Conservation (phyloP, 2,329 filamentous ascomycete species). For the Alternaria sp. region DNA sequence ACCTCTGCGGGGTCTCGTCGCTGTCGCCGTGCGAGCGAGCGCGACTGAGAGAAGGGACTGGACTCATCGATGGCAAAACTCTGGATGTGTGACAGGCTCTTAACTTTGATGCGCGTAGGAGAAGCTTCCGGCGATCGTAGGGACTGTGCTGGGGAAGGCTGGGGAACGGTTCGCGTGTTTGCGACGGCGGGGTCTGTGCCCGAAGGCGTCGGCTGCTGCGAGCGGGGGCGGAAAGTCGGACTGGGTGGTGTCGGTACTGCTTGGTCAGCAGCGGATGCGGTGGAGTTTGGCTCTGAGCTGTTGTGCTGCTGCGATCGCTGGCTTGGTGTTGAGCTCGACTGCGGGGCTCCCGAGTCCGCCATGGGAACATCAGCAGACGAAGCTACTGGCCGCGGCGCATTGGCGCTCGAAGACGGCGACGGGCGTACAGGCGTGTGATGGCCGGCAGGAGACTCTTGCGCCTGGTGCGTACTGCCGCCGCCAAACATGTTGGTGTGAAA, state of each 20-base stretch:
- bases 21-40: conserved; percentile 49
- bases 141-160: conserved; percentile 34
- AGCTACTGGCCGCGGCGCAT: conserved; percentile 33
- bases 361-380: conserved; percentile 47
- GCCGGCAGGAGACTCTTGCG: conserved; percentile 46
- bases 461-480: conserved; percentile 53
- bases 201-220: conserved; percentile 41
- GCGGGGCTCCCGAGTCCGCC: conserved; percentile 46
- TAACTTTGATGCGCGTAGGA: conserved; percentile 71
- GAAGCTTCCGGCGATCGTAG: conserved; percentile 41
- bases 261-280: conserved; percentile 22
- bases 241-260: conserved; percentile 38
- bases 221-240: conserved; percentile 44
- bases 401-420: conserved; percentile 35
- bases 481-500: conserved; percentile 74
- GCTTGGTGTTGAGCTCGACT: conserved; percentile 37
- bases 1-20: conserved; percentile 57
- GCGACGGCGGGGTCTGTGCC: conserved; percentile 23
- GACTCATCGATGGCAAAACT: conserved; percentile 81
- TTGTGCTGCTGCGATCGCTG: conserved; percentile 35
- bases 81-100: conserved; percentile 89
- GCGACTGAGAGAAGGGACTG: conserved; percentile 62
- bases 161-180: conserved; percentile 30
- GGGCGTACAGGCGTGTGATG: conserved; percentile 44
- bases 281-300: conserved; percentile 25